Evolutionary conservation across 2,329 filamentous ascomycete genomes (phyloP).

Genomic region (Aspergillus unguis): DNA sequence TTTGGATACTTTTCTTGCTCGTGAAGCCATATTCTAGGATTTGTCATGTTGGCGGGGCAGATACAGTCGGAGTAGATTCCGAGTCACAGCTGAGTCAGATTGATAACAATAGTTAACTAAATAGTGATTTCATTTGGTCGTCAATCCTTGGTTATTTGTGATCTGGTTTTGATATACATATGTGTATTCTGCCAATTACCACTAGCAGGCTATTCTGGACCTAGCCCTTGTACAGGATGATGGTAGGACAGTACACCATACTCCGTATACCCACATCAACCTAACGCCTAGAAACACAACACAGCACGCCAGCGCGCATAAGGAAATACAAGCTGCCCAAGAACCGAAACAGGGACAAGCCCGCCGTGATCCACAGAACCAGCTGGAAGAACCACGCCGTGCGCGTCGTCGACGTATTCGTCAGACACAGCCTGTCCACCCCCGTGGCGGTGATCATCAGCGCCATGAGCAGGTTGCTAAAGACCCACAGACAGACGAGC

Average conservation of each 20-base stretch:
- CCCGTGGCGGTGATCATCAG: slow-evolving; percentile 86
- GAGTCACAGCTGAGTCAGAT: too few relatives aligned
- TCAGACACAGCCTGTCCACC: slow-evolving; percentile 78
- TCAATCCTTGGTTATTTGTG: too few relatives aligned
- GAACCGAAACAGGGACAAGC: slow-evolving; percentile 81
- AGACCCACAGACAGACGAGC: slow-evolving; percentile 88
- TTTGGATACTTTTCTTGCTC: not conserved
- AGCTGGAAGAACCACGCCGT: slow-evolving; percentile 91
- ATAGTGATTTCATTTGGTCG: too few relatives aligned
- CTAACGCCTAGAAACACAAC: slow-evolving; percentile 80
- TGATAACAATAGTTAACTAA: too few relatives aligned
- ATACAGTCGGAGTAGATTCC: too few relatives aligned
- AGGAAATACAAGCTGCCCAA: slow-evolving; percentile 91
- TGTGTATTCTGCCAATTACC: too few relatives aligned
- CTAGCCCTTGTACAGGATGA: too few relatives aligned
- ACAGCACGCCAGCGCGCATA: slow-evolving; percentile 74
- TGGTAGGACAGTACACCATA: too few relatives aligned
- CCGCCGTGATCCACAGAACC: slow-evolving; percentile 83
- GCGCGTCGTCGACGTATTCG: slow-evolving; percentile 65
- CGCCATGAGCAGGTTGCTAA: slow-evolving; percentile 82
- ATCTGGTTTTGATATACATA: too few relatives aligned
- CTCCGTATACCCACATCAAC: not conserved
- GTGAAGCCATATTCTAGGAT: not conserved
- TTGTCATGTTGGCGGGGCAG: too few relatives aligned
- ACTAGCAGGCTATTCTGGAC: too few relatives aligned